phyloP scores from a whole-genome alignment of 1,284 basidiomycete genomes.

The Cutaneotrichosporon sp. region DNA sequence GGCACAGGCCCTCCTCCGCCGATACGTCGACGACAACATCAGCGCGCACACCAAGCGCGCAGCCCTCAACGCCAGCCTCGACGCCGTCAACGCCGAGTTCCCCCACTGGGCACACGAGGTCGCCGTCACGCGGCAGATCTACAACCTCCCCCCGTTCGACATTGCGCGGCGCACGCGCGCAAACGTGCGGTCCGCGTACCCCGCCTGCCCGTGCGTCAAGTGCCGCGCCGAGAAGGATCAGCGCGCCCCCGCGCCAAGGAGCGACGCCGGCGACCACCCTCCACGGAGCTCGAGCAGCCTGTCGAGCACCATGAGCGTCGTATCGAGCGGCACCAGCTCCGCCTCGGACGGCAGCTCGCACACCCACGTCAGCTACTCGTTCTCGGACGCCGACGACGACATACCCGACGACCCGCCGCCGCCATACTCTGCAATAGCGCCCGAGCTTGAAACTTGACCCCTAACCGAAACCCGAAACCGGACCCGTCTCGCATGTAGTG shows the following conservation, averaged over 20 bases:
- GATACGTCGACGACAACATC: not conserved
- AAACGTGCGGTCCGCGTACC: not conserved
- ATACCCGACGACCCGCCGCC: not conserved
- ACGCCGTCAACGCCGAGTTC: not conserved
- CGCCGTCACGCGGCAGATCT: not conserved
- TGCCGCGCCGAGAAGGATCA: too few relatives aligned
- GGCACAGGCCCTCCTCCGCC: not conserved
- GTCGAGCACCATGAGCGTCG: too few relatives aligned
- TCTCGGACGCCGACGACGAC: not conserved
- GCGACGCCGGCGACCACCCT: too few relatives aligned
- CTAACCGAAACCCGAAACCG: too few relatives aligned
- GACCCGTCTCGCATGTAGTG: too few relatives aligned
- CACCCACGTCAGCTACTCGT: not conserved
- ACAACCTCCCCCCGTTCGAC: conserved; percentile 3
- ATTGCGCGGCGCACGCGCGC: not conserved
- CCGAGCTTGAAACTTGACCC: too few relatives aligned
- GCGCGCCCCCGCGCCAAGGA: too few relatives aligned
- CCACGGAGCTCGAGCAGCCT: too few relatives aligned
- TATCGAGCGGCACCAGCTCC: too few relatives aligned
- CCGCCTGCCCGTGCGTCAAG: not conserved
- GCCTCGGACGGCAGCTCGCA: not conserved
- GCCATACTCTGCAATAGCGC: not conserved
- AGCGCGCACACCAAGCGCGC: not conserved
- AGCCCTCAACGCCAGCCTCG: not conserved
- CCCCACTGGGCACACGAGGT: not conserved